phyloP scores from a whole-genome alignment of 305 asterid genomes.

The Fraxinus latifolia region DNA sequence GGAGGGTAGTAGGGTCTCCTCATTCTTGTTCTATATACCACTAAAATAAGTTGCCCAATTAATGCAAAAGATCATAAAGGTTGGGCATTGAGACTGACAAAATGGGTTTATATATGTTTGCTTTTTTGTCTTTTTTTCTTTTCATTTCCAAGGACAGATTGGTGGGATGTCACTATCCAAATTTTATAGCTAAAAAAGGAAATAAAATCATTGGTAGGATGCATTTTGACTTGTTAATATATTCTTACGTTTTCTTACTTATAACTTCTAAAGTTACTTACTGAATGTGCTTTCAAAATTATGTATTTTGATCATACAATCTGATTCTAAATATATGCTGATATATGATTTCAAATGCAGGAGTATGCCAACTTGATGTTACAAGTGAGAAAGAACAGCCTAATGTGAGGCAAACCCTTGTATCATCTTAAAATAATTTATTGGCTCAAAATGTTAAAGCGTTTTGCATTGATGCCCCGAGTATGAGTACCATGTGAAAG shows the following conservation, averaged over 20 bases:
- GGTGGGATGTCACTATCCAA: too few relatives aligned
- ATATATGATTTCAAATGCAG: conserved; percentile 35
- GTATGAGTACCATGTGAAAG: conserved; percentile 19
- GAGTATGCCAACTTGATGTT: conserved; percentile 69
- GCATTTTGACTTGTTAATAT: too few relatives aligned
- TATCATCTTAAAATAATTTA: conserved; percentile 57
- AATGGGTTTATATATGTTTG: too few relatives aligned
- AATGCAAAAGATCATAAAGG: too few relatives aligned
- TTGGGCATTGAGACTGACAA: too few relatives aligned
- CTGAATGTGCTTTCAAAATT: background rate
- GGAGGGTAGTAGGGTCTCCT: too few relatives aligned
- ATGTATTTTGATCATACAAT: background rate
- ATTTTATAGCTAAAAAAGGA: too few relatives aligned
- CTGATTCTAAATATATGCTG: background rate
- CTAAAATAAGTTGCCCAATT: too few relatives aligned
- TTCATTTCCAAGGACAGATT: too few relatives aligned
- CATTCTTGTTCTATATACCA: too few relatives aligned
- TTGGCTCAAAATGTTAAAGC: conserved; percentile 61
- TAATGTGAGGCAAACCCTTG: conserved; percentile 62
- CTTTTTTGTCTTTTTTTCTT: too few relatives aligned
- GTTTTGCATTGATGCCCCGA: conserved; percentile 49
- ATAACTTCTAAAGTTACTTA: background rate
- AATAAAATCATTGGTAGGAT: too few relatives aligned
- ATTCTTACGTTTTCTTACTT: background rate
- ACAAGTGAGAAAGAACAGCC: conserved; percentile 63